Conservation (phyloP, 176 grass and related monocot species). For the Pharus latifolius region DNA sequence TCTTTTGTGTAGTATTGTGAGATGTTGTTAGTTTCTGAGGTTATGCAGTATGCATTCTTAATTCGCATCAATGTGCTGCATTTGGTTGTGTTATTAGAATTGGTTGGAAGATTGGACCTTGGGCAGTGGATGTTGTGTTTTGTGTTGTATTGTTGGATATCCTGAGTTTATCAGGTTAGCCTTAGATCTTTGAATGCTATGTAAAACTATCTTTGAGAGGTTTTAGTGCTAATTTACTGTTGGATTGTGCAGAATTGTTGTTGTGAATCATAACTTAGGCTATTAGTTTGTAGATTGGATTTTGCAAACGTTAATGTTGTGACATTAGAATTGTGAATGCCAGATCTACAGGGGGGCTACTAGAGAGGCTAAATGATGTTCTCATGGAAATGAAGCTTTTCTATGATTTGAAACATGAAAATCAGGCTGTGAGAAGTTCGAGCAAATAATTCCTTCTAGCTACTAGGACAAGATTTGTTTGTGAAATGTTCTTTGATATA, state of each 20-base stretch:
- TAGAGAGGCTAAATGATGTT: no score
- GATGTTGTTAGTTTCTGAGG: not conserved
- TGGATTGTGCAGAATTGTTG: no score
- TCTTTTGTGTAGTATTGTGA: not conserved
- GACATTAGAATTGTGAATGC: not conserved
- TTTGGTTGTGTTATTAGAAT: not conserved
- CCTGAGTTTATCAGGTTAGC: not conserved
- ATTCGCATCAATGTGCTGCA: not conserved
- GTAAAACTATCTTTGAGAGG: no score
- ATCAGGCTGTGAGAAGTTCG: not conserved
- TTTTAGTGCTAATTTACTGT: no score
- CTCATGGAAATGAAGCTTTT: no score
- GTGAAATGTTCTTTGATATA: not conserved
- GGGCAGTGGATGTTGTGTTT: not conserved
- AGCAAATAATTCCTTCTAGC: not conserved
- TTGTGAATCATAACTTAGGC: no score
- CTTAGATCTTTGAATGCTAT: not conserved
- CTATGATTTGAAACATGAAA: not conserved
- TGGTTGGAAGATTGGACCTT: not conserved
- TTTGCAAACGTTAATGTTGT: no score
- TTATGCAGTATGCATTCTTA: not conserved
- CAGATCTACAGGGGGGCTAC: no score
- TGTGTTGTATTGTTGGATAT: not conserved
- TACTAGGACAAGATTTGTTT: not conserved
- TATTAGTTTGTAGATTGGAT: no score